These are phyloP conservation scores for Dillenia suffruticosa DNA, from an alignment of 164 flowering plant species.

Conservation along the genomic window DNA sequence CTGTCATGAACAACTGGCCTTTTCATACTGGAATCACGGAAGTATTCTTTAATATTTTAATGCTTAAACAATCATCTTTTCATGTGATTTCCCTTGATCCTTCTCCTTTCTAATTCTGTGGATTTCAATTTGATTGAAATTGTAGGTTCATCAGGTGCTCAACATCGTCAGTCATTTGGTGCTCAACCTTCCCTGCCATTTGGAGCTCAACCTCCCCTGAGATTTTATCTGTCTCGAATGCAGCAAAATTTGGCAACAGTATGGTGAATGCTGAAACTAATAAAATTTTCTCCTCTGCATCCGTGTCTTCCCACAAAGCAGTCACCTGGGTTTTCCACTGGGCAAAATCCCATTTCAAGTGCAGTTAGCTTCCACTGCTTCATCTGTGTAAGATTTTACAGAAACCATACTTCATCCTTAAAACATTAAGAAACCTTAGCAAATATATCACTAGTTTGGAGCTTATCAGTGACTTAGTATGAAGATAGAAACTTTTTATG, in stretches of 20 bases:
- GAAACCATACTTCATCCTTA: not conserved
- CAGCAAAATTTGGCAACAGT: slow-evolving; percentile 17
- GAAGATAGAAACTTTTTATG: no score
- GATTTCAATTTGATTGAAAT: no score
- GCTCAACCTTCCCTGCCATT: not conserved
- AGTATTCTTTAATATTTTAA: no score
- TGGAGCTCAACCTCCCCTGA: slow-evolving; percentile 13
- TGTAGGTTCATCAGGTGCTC: slow-evolving; percentile 24
- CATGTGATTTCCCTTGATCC: no score
- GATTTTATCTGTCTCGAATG: slow-evolving; percentile 16
- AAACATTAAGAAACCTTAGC: no score
- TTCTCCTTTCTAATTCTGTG: no score
- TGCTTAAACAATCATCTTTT: no score
- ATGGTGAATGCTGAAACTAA: slow-evolving; percentile 14
- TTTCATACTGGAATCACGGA: no score
- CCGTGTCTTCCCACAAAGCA: slow-evolving; percentile 17
- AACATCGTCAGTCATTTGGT: not conserved
- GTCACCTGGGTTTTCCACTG: slow-evolving; percentile 12
- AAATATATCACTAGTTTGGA: no score
- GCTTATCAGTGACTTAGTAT: no score
- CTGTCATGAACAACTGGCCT: no score
- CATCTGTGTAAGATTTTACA: slow-evolving; percentile 30
- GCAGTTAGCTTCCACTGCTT: slow-evolving; percentile 9
- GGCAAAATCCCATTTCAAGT: slow-evolving; percentile 9
- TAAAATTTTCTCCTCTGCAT: slow-evolving; percentile 19